Base-by-base conservation (phyloP, 1,139 yeast genomes). In the Blastobotrys arbuscula region DNA sequence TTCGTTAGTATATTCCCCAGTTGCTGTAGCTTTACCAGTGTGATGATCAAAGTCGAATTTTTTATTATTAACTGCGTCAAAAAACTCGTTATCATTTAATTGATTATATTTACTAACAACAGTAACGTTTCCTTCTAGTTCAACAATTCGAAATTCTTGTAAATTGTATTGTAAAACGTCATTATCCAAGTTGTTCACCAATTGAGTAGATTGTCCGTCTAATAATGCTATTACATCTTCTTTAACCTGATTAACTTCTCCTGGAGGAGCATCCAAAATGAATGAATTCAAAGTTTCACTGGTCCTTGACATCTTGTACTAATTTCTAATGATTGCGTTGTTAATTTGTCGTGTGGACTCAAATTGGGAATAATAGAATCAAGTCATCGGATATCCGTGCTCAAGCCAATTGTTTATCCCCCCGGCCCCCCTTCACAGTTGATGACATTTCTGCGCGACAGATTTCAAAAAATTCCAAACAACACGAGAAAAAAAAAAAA, bases 1-100 rank as follows among this genome's bases (percentile, higher is more conserved):
- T 47, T 20, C 19, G n/a, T 45, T 26, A 35, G 39, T 62, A 60
- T 42, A 39, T 26, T 44, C 59, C 16, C 79, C 85, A 35, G 81
- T 61, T 55, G 81, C 84, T 40, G 77, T 68, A 16, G 77, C 81
- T 47, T 59, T 63, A 42, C 65, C 67, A 15, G 69, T 64, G 16
- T 69, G 59, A 54, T 83, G 78, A 63, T 89, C 89, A 49, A 85
- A 79, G 49, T 77, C 76, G 64, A 86, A 85, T 47, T 72, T 68
- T 52, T 75, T 65, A 39, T 77, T 76, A 37, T 67, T 66, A 3
- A 72, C 59, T 39, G 76, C 64, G 60, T 81, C 78, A 63, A 71
- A 70, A 18, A 45, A 45, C 7, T 45, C 44, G 63, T 54, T 54
- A 26, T 77, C 59, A 10, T 71, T 77, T 13, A 67, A 61, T 50